phyloP scores from a whole-genome alignment of 139 green algal species.

The Axilococcus clingmanii region DNA sequence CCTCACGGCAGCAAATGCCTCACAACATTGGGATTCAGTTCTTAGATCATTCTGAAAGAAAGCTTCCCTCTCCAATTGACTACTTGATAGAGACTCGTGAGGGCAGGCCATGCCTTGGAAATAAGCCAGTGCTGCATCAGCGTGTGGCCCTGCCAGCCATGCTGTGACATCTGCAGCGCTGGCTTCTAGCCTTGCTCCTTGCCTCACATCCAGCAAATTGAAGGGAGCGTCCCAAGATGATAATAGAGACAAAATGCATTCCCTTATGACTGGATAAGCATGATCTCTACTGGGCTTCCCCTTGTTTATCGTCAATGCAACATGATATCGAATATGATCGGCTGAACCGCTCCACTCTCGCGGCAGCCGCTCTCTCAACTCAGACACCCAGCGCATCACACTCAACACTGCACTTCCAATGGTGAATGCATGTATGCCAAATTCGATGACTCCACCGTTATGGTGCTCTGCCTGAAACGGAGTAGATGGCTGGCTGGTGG shows the following conservation, averaged over 20 bases:
- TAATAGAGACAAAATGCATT: constrained; percentile 19
- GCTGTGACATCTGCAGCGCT: constrained; percentile 1
- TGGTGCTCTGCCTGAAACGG: background rate
- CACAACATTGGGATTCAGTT: constrained; percentile 47
- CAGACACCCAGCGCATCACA: constrained; percentile 33
- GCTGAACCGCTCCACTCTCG: constrained; percentile 1
- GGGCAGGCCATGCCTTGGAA: no score
- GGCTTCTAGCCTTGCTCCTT: constrained; percentile 20
- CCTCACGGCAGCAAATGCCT: constrained; percentile 62
- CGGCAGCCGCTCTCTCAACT: constrained; percentile 29
- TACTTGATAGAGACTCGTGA: no score
- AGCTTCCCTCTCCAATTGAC: constrained; percentile 11
- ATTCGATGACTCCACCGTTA: constrained; percentile 24
- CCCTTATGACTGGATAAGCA: constrained; percentile 31
- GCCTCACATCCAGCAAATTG: constrained; percentile 9
- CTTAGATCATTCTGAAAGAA: constrained; percentile 39
- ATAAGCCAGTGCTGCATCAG: no score
- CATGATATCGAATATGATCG: background rate
- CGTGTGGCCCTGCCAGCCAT: no score
- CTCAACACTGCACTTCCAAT: constrained; percentile 30
- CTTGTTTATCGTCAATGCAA: constrained; percentile 34
- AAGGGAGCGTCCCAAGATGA: constrained; percentile 22
- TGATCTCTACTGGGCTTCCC: constrained; percentile 34
- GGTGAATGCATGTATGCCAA: constrained; percentile 46
- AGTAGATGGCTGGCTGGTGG: background rate